Base-by-base conservation (phyloP, 345 rosid genomes). In the Salix arbutifolia region DNA sequence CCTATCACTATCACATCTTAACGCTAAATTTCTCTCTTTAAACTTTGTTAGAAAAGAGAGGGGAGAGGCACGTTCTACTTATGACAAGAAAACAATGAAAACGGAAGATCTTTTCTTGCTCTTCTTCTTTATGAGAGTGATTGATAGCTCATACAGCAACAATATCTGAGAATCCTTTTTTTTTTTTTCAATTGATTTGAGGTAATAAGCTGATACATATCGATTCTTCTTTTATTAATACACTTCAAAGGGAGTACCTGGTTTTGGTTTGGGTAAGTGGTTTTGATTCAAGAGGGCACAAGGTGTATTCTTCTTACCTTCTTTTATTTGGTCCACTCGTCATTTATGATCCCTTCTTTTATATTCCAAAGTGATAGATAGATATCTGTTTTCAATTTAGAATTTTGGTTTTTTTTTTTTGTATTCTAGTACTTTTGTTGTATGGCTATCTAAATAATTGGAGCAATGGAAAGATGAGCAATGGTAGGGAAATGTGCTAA, bases 271-370 rank as follows among this genome's bases (percentile, higher is more conserved):
- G 58, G 74, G 7, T 25, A 25, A 30, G 67, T 40, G 33, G 61
- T 53, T 67, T 80, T 71, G 58, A 23, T 44, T 19, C 70, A 60
- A 68, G 44, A 77, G 46, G 73, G 75, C 76, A 48, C 35, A 73
- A 70, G 83, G 78, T 79, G 72, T 68, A 73, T 78, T 60, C 26
- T 33, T 58, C 65, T 56, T 52, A 28, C 2, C 23, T 56, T 48
- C 44, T 67, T 58, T 73, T 38, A 5, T 35, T 33, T 17, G 73
- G 77, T 18, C 75, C 10, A 53, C 14, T 76, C 7, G 21, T 26
- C 56, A 10, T 60, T 21, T 73, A 74, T 26, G 60, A 11, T 44
- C 33, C 40, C 28, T n/a, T 1, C 6, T 53, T 28, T 30, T 21
- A 31, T 35, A 50, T 67, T 61, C 12, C 62, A 56, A 56, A n/a